Base-by-base conservation (phyloP, 768 basidiomycete species). In the Obba rivulosa region DNA sequence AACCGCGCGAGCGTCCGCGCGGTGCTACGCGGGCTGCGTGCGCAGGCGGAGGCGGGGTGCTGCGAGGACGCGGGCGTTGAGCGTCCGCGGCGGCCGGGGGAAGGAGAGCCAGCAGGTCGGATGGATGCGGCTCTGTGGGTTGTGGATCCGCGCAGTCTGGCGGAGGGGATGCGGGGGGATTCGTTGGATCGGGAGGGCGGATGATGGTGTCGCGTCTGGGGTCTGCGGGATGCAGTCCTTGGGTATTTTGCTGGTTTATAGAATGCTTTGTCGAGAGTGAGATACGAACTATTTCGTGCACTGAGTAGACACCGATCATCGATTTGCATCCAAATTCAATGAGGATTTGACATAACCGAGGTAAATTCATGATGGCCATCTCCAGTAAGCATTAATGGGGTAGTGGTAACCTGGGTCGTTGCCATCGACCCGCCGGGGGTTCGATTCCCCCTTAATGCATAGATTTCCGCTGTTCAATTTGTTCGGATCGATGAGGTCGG, bases 361-460 rank as follows among this genome's bases (percentile, higher is more conserved):
- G n/a, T n/a, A n/a, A n/a, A n/a, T n/a, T n/a, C n/a, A n/a, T n/a
- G n/a, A n/a, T n/a, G n/a, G n/a, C n/a, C n/a, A n/a, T n/a, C n/a
- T n/a, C n/a, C n/a, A n/a, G n/a, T n/a, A n/a, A n/a, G 62, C 62
- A 63, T 58, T 64, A 64, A 64, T 64, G 62, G 63, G 62, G 62
- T 64, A 64, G 62, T 64, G 62, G 62, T 64, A 64, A 64, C 62
- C 62, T 64, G 62, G 62, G 62, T 64, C 62, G 62, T 64, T 64
- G 62, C 62, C 56, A 57, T 65, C 82, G 83, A 85, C 81, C 83
- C 83, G 83, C 83, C 83, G 83, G 81, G 83, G 81, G 83, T 85
- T 85, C 82, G 81, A 85, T 85, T 85, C 83, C 82, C 83, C 53
- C 81, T 85, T 83, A 83, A 84, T 85, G 83, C 83, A 83, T 13